Percentiles rank a stretch among this genome's conserved stretches.
Evolutionary conservation across 768 basidiomycete species (phyloP).

Genomic region (Naematelia encephala): DNA sequence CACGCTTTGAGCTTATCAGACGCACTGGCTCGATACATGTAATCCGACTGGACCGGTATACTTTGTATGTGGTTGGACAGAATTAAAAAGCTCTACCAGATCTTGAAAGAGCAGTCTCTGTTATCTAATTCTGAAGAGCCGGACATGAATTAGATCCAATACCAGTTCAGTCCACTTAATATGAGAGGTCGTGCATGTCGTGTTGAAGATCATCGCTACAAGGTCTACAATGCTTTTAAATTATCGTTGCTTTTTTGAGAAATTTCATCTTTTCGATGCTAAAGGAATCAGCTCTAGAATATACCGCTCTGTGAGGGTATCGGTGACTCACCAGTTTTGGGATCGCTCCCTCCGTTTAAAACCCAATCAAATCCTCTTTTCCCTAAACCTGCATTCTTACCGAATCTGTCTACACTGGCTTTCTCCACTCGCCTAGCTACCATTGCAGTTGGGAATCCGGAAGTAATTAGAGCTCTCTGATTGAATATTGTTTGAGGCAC

Average conservation of each 20-base stretch:
- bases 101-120: no score
- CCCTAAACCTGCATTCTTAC: conserved; percentile 85
- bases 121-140: background rate
- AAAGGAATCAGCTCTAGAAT: background rate
- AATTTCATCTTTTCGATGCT: background rate
- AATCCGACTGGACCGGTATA: no score
- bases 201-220: background rate
- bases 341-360: conserved; percentile 10
- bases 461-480: conserved; percentile 80
- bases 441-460: conserved; percentile 33
- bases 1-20: no score
- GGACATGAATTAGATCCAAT: background rate
- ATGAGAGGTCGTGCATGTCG: background rate
- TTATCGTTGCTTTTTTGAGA: background rate
- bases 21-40: no score
- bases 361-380: conserved; percentile 89
- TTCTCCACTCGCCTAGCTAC: conserved; percentile 78
- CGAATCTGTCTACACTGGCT: conserved; percentile 83
- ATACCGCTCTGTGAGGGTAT: background rate
- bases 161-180: no score
- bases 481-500: conserved; percentile 56
- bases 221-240: background rate
- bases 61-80: no score
- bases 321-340: background rate
- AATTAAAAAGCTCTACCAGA: no score